Base-by-base conservation (phyloP, 306 rosid species). In the Fagus crenata region DNA sequence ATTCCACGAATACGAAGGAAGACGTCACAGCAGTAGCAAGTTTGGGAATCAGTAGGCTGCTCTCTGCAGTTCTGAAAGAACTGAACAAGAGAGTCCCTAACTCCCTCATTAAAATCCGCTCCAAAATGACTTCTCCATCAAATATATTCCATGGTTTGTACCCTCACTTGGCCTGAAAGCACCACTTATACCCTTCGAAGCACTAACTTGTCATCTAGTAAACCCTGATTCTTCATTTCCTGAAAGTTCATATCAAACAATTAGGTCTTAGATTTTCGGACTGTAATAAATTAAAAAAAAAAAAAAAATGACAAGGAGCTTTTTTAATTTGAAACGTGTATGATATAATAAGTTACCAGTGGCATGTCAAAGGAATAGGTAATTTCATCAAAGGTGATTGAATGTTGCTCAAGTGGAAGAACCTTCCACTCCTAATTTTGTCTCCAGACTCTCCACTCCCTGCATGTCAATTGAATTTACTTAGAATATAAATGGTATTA, bases 51-150 rank as follows among this genome's bases (percentile, higher is more conserved):
- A 78, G 89, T 72, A 87, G 89, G 55, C 92, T 96, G 0, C 82
- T 90, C 12, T 90, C 92, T 49, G 91, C 86, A 78, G 83, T 92
- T 58, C 90, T 92, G 73, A 89, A 89, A 69, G 92, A 90, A 77
- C 82, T 92, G 35, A 92, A 90, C 89, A 92, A 92, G 88, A 92
- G 84, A 59, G 92, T 90, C 67, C 97, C 96, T 0, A 93, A 92
- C 6, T 75, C 93, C 36, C 83, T 92, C 33, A 4, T 92, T 81
- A 89, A 80, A 80, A 75, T 81, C 53, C 97, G 92, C 78, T 3
- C 49, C 11, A 91, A 92, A 43, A 86, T 69, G 92, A 92, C 1
- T 83, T 87, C 70, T 56, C 84, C 73, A 40, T 87, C 74, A 82
- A 87, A 83, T 90, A 90, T 84, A 77, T 90, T 81, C 97, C 97